Evolutionary conservation across 768 basidiomycete species (phyloP).

Genomic region (Termitomyces sp.): DNA sequence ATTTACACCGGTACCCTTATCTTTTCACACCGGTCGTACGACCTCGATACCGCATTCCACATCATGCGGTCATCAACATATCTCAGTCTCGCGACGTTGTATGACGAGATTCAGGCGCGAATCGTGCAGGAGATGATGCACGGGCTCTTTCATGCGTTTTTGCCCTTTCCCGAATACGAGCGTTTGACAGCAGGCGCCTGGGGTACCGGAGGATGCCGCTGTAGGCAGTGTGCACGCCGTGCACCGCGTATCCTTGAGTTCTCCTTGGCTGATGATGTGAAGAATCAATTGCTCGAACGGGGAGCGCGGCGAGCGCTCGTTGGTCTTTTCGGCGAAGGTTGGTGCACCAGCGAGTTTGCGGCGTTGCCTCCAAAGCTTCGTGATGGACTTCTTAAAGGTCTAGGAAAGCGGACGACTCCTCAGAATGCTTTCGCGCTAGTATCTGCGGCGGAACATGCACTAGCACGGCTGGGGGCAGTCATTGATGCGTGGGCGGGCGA

Average conservation of each 20-base stretch:
- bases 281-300: conserved; percentile 63
- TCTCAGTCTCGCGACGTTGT: conserved; percentile 67
- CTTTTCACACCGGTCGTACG: conserved; percentile 90
- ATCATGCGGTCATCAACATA: conserved; percentile 83
- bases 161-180: conserved; percentile 78
- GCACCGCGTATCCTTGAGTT: conserved; percentile 84
- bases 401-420: conserved; percentile 64
- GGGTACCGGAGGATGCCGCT: conserved; percentile 82
- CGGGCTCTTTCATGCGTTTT: conserved; percentile 81
- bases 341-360: conserved; percentile 83
- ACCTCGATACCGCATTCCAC: conserved; percentile 86
- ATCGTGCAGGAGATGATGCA: conserved; percentile 88
- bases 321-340: conserved; percentile 82
- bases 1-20: conserved; percentile 93
- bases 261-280: conserved; percentile 68
- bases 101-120: conserved; percentile 75
- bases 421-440: conserved; percentile 65
- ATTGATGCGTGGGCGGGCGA: conserved; percentile 72
- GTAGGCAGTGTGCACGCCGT: conserved; percentile 76
- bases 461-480: conserved; percentile 44
- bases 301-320: conserved; percentile 74
- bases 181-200: conserved; percentile 67
- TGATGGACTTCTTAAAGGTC: conserved; percentile 65
- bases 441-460: conserved; percentile 58
- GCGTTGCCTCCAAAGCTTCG: conserved; percentile 58